Conservation (phyloP, 176 grass and related monocot genomes). For the Oryza meyeriana region DNA sequence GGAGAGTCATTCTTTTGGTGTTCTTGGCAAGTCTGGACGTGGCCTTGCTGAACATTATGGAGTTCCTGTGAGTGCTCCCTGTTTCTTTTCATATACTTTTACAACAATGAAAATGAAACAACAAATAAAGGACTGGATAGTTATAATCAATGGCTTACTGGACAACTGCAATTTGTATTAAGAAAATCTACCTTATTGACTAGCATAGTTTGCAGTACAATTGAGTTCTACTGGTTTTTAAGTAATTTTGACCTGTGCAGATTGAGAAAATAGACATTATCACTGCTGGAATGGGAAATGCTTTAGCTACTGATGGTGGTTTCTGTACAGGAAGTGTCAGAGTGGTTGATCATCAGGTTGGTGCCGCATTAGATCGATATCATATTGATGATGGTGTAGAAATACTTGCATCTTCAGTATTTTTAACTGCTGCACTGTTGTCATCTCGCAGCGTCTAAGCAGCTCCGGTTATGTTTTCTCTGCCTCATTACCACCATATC, state of each 20-base stretch:
- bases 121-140: not conserved
- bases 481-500: constrained; percentile 60
- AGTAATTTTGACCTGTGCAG: constrained; percentile 13
- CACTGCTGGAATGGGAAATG: constrained; percentile 62
- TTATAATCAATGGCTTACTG: not conserved
- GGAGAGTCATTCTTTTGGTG: constrained; percentile 60
- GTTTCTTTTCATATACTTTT: not conserved
- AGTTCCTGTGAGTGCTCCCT: constrained; percentile 35
- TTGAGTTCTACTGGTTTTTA: not conserved
- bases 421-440: not conserved
- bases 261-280: constrained; percentile 68
- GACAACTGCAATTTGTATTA: not conserved
- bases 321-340: constrained; percentile 56
- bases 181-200: not conserved
- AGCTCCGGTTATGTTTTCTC: constrained; percentile 62
- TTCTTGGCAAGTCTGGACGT: constrained; percentile 58
- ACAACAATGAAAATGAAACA: not conserved
- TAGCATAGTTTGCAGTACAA: not conserved
- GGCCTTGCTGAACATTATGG: constrained; percentile 63
- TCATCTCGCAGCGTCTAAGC: constrained; percentile 51
- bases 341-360: constrained; percentile 68
- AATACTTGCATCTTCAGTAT: not conserved
- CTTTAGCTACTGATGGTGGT: constrained; percentile 52
- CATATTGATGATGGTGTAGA: not conserved
- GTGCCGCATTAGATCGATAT: not conserved